Base-by-base conservation (phyloP, 306 rosid species). In the Fagus sylvatica region DNA sequence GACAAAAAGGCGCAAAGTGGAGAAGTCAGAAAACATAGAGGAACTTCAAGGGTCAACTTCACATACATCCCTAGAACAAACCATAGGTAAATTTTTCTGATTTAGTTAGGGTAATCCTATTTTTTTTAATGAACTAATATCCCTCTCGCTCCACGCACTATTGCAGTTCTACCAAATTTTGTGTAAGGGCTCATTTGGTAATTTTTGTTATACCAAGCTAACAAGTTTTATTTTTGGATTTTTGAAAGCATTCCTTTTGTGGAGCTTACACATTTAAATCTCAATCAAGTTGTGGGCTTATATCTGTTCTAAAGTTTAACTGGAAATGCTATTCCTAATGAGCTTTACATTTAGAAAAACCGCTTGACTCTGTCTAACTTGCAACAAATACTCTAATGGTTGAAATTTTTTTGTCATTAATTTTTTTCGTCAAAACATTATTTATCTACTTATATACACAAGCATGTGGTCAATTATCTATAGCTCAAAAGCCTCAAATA, bases 1-100 rank as follows among this genome's bases (percentile, higher is more conserved):
- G 82, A 69, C 13, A 53, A 93, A 93, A 78, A 83, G 96, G 40
- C 55, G 81, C 15, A 93, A 89, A 76, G 72, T 90, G 71, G 87
- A 79, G 81, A 68, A 66, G 15, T 46, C 37, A 72, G 96, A 84
- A 75, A 80, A 48, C 77, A 15, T 71, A 28, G 88, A 81, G 66
- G 89, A 85, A 82, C 75, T 77, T 62, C 75, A 43, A 53, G 88
- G 54, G 54, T 82, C 89, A 56, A 84, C 88, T 84, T 80, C 85
- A 59, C 79, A 76, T 73, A 83, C 48, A 81, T 56, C 51, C 6
- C 11, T 48, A 22, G 78, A 87, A 78, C 85, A 42, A 5, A 81
- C 79, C 33, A 46, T 74, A 74, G 91, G 96, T 88, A 83, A 76
- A 74, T 82, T 72, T 73, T 28, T 61, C 76, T 54, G 56, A 48